Evolutionary conservation across 768 basidiomycete genomes (phyloP), one percentile per base, ranked within the genome.

Genomic region (Macrocybe gigantea): DNA sequence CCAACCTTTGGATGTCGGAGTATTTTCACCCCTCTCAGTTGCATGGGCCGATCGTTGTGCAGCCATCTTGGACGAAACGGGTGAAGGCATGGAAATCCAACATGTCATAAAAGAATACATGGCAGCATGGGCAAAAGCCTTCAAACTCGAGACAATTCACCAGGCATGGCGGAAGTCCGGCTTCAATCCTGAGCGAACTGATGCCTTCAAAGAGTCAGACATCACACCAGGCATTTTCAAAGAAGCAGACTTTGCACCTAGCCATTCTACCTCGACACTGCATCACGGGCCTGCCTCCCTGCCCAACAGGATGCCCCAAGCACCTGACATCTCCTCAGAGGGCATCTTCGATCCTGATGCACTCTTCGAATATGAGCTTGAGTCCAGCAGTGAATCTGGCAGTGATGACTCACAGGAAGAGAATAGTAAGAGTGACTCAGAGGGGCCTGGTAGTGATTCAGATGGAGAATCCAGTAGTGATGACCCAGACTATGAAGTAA

Each of bases 1-100:
- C 2, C 66, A 72, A 48, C 64, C 67, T 5, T 63, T 58, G 36
- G 60, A 72, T 56, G 65, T 70, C 33, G 59, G 63, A 14, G 61
- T 68, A 10, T 72, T 72, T 52, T 61, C 67, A 2, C 67, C 68
- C 7, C 59, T 73, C 7, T 56, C 60, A 37, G 32, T 41, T 0
- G 32, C 49, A 14, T 69, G 68, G 68, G 39, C 52, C 5, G 45
- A 60, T 8, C 55, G 42, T 1, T 65, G 63, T 43, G 56, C 63
- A 30, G 48, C 50, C 6, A 38, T 54, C 3, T 31, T 58, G n/a
- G 48, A 51, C 6, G 51, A 41, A 29, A 59, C 41, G 6, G 59
- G 61, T 34, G 41, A 55, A 32, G 54, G 41, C n/a, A 67, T 68
- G 49, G 41, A 22, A 6, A 49, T 48, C 29, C 35, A 56, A 22